These are phyloP conservation scores for Globisporangium irregulare DNA, from an alignment of 352 stramenopile species.

Conservation along the genomic window DNA sequence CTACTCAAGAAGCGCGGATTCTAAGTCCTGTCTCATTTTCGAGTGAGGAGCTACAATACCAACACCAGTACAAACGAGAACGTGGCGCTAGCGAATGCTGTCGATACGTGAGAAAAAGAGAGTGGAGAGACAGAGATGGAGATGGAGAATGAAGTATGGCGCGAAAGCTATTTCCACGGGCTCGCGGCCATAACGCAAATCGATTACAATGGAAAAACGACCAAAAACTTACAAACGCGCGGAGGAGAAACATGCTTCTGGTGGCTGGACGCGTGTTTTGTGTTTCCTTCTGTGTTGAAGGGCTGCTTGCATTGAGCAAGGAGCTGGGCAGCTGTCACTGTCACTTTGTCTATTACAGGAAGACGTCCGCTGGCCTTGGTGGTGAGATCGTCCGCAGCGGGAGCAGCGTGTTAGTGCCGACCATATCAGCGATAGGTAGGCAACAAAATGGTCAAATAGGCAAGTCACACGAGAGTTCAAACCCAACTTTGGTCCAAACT, in stretches of 20 bases:
- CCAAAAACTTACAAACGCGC: too few relatives aligned
- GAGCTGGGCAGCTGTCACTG: too few relatives aligned
- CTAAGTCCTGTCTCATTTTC: conserved; percentile 28
- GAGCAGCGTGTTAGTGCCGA: too few relatives aligned
- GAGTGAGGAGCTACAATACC: neutral
- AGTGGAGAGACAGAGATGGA: neutral
- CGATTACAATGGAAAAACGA: neutral
- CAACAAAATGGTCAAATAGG: neutral
- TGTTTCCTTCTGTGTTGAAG: too few relatives aligned
- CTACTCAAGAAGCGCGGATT: conserved; percentile 76
- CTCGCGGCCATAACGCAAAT: neutral
- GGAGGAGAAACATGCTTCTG: too few relatives aligned
- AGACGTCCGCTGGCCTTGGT: too few relatives aligned
- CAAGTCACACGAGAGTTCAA: neutral
- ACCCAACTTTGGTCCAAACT: neutral
- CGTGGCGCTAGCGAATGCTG: neutral
- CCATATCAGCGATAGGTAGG: neutral
- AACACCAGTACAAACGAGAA: conserved; percentile 3
- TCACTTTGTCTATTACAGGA: too few relatives aligned
- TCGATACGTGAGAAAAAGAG: neutral
- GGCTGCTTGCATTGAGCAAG: too few relatives aligned
- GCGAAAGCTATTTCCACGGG: neutral
- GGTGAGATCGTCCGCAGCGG: neutral
- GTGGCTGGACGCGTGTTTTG: too few relatives aligned
- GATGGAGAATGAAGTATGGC: neutral